Evolutionary conservation across 768 basidiomycete genomes (phyloP), one percentile per base, ranked within the genome.

Genomic region (Pleurotus tuber-regium): DNA sequence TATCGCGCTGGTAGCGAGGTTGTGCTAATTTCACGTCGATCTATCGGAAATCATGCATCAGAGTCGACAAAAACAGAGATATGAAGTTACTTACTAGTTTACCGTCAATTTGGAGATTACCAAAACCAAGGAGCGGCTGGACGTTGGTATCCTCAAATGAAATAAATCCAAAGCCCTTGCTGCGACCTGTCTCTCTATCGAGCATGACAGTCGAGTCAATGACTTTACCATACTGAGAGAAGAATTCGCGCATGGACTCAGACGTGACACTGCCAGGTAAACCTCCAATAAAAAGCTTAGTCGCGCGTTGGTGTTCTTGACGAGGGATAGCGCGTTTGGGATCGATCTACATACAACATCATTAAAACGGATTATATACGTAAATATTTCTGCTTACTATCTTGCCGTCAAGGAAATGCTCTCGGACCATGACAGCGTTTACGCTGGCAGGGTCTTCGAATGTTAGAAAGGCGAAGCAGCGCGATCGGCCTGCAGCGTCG

Each of bases 121-220:
- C 90, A 46, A 89, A 87, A 1, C 86, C 89, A 42, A 99, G 83
- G 65, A 94, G 89, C 30, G 87, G 86, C 54, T 92, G 87, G 18
- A 95, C 91, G 58, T 88, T 84, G n/a, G 86, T 87, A 55, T 92
- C 88, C 64, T 94, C 89, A 62, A 98, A 96, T 0, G 93, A 96
- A 9, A 98, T 92, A 64, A 99, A 99, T 0, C 95, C 97, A 58
- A 99, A 99, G 10, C 97, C 97, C 67, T 98, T 97, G 70, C 91
- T 94, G 43, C 93, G 73, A 21, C 90, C 89, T 3, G 93, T 94
- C 68, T 98, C 94, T 38, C 93, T 87, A 70, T 99, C 97, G 59
- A 97, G 78, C 97, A 98, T 99, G 59, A 99, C 93, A 1, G 96
- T 98, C 39, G 96, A 94, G 66, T 99, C 96, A 61, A 97, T 89